Base-by-base conservation (phyloP, 345 rosid genomes). In the Turritis glabra region DNA sequence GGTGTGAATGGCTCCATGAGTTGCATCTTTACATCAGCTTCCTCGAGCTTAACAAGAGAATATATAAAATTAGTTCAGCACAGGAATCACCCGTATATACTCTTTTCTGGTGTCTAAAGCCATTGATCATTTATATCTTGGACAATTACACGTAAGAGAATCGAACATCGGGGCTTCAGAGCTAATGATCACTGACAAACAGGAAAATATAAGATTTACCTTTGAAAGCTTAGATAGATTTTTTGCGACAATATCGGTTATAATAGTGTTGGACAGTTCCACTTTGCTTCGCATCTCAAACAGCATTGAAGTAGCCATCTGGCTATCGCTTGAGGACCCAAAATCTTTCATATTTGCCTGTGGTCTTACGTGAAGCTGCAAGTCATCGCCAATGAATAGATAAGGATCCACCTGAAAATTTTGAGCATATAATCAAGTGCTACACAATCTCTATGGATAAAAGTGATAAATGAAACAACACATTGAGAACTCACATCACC, bases 351-450 rank as follows among this genome's bases (percentile, higher is more conserved):
- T 68, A 74, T 88, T 89, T 43, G 81, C 83, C 30, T 79, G 86
- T 69, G 96, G 87, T 77, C 82, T 92, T 40, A 77, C 71, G n/a
- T 77, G 83, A 58, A 95, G 82, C 80, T 90, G 96, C 62, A 86
- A 79, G 79, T 89, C 91, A 72, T 87, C 84, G 15, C 84, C 78
- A 38, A 88, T 88, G 64, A 87, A 84, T 52, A 92, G 78, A 82
- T 77, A 85, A 60, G 99, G 98, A 86, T 92, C 97, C 56, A 84
- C 83, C 99, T 95, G 88, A 78, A 79, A 64, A n/a, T 7, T 55
- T 55, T 46, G 22, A 77, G 61, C 55, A 77, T 5, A 37, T 7
- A 29, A 64, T 37, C 14, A 47, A 38, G 44, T 71, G 25, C 23
- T 53, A 76, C 71, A 35, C 44, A 26, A 47, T 60, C 5, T 37